Percentiles rank a stretch among this genome's conserved stretches.
These are phyloP conservation scores for Dothistroma pini DNA, from an alignment of 2,329 filamentous ascomycete genomes.

Conservation along the genomic window DNA sequence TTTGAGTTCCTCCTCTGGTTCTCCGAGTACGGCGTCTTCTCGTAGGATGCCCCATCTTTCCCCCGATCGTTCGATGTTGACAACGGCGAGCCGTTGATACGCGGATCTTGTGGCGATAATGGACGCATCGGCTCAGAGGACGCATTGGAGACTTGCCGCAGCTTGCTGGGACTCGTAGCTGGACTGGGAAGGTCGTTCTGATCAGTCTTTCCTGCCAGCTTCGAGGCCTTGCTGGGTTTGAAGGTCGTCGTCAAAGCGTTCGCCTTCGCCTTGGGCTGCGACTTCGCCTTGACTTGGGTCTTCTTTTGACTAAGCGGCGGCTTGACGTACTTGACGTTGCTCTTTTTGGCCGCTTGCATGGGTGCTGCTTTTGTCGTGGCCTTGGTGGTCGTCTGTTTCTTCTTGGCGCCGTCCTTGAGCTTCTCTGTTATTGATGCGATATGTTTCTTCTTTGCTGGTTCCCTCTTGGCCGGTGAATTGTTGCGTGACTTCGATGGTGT, in stretches of 20 bases:
- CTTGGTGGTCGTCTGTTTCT: slow-evolving; percentile 15
- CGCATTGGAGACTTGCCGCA: slow-evolving; percentile 27
- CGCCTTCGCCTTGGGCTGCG: slow-evolving; percentile 12
- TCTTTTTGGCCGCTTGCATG: slow-evolving; percentile 20
- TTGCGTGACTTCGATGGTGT: slow-evolving; percentile 34
- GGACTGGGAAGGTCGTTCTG: slow-evolving; percentile 18
- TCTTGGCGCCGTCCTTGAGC: slow-evolving; percentile 16
- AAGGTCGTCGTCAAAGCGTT: slow-evolving; percentile 25
- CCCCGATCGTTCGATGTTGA: slow-evolving; percentile 1
- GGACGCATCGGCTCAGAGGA: slow-evolving; percentile 24
- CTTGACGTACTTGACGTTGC: slow-evolving; percentile 27
- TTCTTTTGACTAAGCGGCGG: slow-evolving; percentile 18
- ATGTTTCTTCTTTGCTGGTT: slow-evolving; percentile 4
- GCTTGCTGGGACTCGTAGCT: slow-evolving; percentile 28
- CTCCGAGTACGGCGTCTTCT: slow-evolving; percentile 1
- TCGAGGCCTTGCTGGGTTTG: slow-evolving; percentile 25
- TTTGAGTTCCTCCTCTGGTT: neutral
- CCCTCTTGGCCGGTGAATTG: slow-evolving; percentile 26
- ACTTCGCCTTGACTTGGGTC: slow-evolving; percentile 14
- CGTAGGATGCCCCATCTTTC: neutral
- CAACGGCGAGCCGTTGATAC: slow-evolving; percentile 23
- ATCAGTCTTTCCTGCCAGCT: slow-evolving; percentile 15
- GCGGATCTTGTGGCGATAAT: slow-evolving; percentile 23
- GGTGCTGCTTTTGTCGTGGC: slow-evolving; percentile 15
- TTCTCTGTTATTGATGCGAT: slow-evolving; percentile 21